Evolutionary conservation across 1,139 yeast genomes (phyloP), one percentile per base, ranked within the genome.

Genomic region (Debaryomyces udenii): DNA sequence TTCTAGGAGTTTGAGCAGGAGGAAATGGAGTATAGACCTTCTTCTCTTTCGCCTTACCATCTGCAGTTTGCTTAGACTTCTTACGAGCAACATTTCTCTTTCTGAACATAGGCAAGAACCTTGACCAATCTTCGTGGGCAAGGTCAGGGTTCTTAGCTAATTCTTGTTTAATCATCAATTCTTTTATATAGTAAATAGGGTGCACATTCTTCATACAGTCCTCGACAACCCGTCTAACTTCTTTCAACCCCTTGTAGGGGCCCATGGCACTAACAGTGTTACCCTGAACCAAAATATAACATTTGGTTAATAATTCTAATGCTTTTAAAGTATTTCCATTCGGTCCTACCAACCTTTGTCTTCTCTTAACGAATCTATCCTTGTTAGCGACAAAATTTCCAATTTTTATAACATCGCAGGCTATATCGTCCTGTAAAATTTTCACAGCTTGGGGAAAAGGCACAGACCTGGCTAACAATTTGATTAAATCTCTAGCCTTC

Each of bases 191-290:
- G 67, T 93, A 93, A 49, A 93, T 93, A 9, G 99, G 99, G 63
- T 93, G 99, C 14, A 93, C 76, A 57, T 93, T 93, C 59, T 78
- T 81, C 99, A 93, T 93, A 66, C 99, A 93, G 61, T 93, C 99
- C 61, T 93, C 99, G 28, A 93, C 96, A 27, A 93, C 91, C 59
- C 98, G 79, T 64, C 99, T 81, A 7, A 89, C 83, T 50, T 87
- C 96, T 62, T 94, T 93, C 50, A 93, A 73, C 3, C 99, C 99
- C 60, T 86, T 88, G 68, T 73, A 91, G 16, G 96, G 94, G 9
- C 99, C 99, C 99, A 93, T 93, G 17, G 86, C 94, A 46, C 96
- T 83, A 3, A 93, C 99, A 0, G 99, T 93, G 62, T 87, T 90
- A 59, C 99, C 99, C 67, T 93, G 99, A 4, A 93, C 99, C 49